A percentile compares a stretch with the other conserved stretches of the same genome.
Evolutionary conservation across 148 eudicot genomes (phyloP).

Genomic region (Rhododendron henanense): DNA sequence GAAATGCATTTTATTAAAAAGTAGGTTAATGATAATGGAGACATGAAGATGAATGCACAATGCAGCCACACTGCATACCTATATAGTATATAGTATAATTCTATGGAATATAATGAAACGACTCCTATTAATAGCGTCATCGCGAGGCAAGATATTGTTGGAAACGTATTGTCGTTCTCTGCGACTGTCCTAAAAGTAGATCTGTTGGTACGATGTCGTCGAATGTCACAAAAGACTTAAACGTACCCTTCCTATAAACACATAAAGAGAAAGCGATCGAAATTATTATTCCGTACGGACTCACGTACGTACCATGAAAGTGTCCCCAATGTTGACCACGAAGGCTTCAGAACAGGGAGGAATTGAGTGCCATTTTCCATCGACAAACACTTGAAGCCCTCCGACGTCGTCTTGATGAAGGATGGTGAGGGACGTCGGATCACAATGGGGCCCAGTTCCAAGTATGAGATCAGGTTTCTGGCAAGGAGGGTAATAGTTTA

Average conservation of each 20-base stretch:
- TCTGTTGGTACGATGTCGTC: too few species aligned
- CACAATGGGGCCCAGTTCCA: conserved; percentile 55
- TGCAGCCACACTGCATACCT: background rate
- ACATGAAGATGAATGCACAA: too few species aligned
- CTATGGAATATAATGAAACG: background rate
- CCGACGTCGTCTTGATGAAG: conserved; percentile 52
- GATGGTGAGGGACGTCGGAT: conserved; percentile 42
- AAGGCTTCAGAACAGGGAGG: conserved; percentile 32
- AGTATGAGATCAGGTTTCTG: conserved; percentile 30
- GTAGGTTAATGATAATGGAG: too few species aligned
- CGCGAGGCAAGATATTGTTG: background rate
- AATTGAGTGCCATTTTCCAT: conserved; percentile 38
- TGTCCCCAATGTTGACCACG: conserved; percentile 48
- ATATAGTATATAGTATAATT: background rate
- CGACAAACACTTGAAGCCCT: conserved; percentile 39
- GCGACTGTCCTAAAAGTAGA: too few species aligned
- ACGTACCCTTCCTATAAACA: too few species aligned
- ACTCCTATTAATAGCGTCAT: background rate
- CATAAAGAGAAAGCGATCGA: too few species aligned
- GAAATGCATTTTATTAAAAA: background rate
- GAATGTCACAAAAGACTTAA: too few species aligned
- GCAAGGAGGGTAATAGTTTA: conserved; percentile 41
- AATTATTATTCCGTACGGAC: background rate
- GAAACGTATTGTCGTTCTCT: background rate
- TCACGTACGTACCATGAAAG: conserved; percentile 37